Conservation (phyloP, 2,329 filamentous ascomycete genomes). For the Apiospora aurea region DNA sequence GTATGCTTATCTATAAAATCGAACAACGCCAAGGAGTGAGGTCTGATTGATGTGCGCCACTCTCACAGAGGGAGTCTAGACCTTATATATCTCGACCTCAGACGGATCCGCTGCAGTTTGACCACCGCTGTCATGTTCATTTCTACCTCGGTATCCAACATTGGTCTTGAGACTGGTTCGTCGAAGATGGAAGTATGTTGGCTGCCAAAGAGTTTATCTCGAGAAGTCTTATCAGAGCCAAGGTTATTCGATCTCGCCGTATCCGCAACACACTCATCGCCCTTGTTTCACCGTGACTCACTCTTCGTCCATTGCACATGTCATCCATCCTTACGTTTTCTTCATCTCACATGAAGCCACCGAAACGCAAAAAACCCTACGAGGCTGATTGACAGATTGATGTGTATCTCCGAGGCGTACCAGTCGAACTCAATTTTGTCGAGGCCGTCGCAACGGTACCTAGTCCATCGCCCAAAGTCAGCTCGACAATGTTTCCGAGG, state of each 20-base stretch:
- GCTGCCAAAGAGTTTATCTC: neutral
- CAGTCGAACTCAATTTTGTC: neutral
- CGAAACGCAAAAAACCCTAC: neutral
- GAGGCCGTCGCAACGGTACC: neutral
- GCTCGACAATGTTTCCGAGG: neutral
- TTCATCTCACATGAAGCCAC: neutral
- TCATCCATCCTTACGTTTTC: neutral
- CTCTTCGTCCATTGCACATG: neutral
- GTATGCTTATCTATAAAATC: neutral
- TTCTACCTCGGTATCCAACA: too few relatives aligned
- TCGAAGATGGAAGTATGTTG: neutral
- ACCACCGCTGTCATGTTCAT: neutral
- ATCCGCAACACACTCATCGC: neutral
- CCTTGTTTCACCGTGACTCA: neutral
- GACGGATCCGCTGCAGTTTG: neutral
- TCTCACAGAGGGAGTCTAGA: neutral
- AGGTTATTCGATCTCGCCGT: neutral
- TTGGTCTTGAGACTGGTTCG: neutral
- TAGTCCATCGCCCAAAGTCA: neutral
- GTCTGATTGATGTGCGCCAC: neutral
- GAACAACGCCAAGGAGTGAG: neutral
- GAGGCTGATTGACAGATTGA: constrained; percentile 1
- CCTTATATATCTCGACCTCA: neutral
- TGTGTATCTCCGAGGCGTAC: constrained; percentile 8
- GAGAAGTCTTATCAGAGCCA: neutral